Evolutionary conservation across 345 rosid species (phyloP).

Genomic region (Bruguiera sexangula): DNA sequence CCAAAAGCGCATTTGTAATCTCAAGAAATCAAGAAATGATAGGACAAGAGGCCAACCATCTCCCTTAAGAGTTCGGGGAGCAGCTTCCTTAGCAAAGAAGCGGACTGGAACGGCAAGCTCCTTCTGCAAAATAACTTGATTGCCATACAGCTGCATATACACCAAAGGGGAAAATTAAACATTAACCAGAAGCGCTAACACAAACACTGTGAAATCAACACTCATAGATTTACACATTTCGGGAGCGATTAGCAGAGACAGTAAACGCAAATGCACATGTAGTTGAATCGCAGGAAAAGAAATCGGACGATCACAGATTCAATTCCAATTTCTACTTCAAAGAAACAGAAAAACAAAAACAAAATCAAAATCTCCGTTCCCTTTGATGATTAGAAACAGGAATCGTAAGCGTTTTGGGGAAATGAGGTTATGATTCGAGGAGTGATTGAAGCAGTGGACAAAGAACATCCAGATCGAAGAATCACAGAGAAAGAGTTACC

Average conservation of each 20-base stretch:
- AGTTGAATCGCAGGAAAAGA: not conserved
- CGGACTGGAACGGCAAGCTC: constrained; percentile 58
- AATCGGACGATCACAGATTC: not conserved
- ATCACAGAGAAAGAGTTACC: constrained; percentile 30
- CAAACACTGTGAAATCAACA: not conserved
- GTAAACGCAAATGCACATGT: not conserved
- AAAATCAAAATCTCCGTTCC: not conserved
- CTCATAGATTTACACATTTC: not conserved
- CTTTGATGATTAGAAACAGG: not conserved
- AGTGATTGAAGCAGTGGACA: not conserved
- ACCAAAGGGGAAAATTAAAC: not conserved
- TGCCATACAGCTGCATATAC: constrained; percentile 54
- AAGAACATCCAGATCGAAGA: not conserved
- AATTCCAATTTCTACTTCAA: not conserved
- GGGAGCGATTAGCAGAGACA: not conserved
- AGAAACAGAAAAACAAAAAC: not conserved
- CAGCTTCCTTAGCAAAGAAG: constrained; percentile 69
- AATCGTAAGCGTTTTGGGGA: not conserved
- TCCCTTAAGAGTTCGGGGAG: constrained; percentile 67
- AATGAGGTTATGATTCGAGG: not conserved
- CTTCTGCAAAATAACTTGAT: constrained; percentile 43
- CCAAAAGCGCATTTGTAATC: not conserved
- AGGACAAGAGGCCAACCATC: constrained; percentile 55
- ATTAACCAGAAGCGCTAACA: not conserved
- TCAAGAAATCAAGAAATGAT: too few relatives aligned